Conservation (phyloP, 768 basidiomycete genomes). For the Termitomyces sp. region DNA sequence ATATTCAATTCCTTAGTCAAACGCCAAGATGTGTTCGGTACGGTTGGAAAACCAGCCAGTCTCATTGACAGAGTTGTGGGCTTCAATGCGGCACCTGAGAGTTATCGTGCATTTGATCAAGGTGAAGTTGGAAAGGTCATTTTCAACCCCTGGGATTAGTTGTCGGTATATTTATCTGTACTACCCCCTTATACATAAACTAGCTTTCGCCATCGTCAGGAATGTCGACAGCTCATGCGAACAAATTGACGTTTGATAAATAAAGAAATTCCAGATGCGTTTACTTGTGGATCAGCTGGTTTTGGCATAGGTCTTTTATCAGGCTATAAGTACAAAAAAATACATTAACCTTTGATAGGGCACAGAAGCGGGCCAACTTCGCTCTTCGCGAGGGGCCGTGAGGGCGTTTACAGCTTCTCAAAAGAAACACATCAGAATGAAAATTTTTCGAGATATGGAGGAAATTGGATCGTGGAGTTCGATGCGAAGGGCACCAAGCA, state of each 20-base stretch:
- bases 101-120: constrained; percentile 68
- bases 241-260: neutral
- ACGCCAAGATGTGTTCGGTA: constrained; percentile 72
- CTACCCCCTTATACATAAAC: neutral
- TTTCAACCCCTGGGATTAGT: constrained; percentile 67
- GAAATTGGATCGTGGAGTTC: neutral
- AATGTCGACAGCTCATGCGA: neutral
- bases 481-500: neutral
- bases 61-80: constrained; percentile 68
- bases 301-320: neutral
- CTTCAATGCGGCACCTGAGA: constrained; percentile 52
- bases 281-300: neutral
- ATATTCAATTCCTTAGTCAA: constrained; percentile 35
- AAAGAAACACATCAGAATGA: no score
- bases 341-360: neutral
- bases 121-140: constrained; percentile 72
- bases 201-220: neutral
- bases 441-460: neutral
- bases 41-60: constrained; percentile 57
- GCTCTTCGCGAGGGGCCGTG: no score
- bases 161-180: neutral
- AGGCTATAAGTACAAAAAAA: no score
- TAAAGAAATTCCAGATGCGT: neutral
- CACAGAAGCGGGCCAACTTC: neutral
- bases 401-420: no score